phyloP scores from a whole-genome alignment of 371 early-diverging fungal genomes.

The Rhizomucor miehei region DNA sequence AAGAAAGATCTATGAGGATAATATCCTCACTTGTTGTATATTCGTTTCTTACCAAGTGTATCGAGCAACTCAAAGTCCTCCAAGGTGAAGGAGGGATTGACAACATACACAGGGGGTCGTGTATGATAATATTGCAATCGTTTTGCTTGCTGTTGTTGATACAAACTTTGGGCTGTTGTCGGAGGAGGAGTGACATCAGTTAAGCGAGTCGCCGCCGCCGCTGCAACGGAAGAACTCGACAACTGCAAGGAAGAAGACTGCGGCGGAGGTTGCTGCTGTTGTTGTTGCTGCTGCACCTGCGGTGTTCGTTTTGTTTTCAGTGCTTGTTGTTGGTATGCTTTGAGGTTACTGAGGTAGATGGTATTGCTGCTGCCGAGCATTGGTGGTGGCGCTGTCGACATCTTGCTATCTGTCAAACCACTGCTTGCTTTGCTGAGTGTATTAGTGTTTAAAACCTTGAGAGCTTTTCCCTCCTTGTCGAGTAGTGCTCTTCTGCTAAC shows the following conservation, averaged over 20 bases:
- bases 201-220: neutral
- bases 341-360: slow-evolving; percentile 15
- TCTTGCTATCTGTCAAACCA: neutral
- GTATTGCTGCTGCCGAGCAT: slow-evolving; percentile 13
- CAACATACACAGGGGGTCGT: slow-evolving; percentile 38
- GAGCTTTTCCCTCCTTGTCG: no score
- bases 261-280: neutral
- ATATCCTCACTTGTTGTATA: no score
- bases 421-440: no score
- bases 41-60: slow-evolving; percentile 26
- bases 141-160: slow-evolving; percentile 32
- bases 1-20: slow-evolving; percentile 9
- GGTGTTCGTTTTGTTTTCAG: neutral
- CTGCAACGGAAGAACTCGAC: neutral
- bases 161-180: neutral
- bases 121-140: slow-evolving; percentile 40
- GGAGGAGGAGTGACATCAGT: neutral
- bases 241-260: neutral
- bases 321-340: slow-evolving; percentile 14
- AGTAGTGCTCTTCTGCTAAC: no score
- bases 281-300: neutral
- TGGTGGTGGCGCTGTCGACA: slow-evolving; percentile 3
- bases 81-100: slow-evolving; percentile 37
- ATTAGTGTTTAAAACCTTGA: no score
- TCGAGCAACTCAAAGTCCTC: slow-evolving; percentile 45